Conservation (phyloP, 805 yeast genomes). For the Suhomyces canberraensis region DNA sequence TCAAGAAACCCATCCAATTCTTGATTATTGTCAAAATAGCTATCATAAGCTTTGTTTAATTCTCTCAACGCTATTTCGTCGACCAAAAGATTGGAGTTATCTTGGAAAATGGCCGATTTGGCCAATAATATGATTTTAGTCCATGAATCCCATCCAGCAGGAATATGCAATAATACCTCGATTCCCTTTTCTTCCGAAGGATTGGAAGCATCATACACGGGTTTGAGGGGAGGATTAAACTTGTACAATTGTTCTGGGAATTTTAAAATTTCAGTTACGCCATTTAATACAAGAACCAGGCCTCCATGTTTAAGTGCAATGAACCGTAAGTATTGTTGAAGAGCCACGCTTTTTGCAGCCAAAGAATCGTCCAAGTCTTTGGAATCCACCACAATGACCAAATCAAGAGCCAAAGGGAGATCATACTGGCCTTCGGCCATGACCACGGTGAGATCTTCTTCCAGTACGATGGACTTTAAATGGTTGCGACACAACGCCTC, state of each 20-base stretch:
- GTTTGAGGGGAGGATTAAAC: constrained; percentile 8
- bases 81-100: constrained; percentile 9
- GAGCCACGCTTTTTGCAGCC: constrained; percentile 16
- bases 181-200: not conserved
- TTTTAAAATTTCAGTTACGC: constrained; percentile 2
- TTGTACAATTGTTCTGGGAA: constrained; percentile 3
- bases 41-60: constrained; percentile 16
- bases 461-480: constrained; percentile 2
- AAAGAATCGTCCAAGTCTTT: constrained; percentile 14
- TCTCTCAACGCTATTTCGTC: constrained; percentile 16
- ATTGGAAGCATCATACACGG: constrained; percentile 12
- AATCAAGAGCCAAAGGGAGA: constrained; percentile 17
- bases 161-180: constrained; percentile 25
- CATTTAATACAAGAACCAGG: constrained; percentile 12
- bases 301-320: constrained; percentile 32
- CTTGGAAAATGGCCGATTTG: constrained; percentile 18
- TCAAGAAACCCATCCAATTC: too few relatives aligned
- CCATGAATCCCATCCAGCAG: constrained; percentile 51
- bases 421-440: constrained; percentile 23
- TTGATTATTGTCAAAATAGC: constrained; percentile 5
- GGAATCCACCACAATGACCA: constrained; percentile 17
- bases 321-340: constrained; percentile 38
- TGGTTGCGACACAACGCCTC: not conserved
- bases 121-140: constrained; percentile 43
- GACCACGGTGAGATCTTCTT: constrained; percentile 4